Base-by-base conservation (phyloP, 2,329 filamentous ascomycete genomes). In the Trichoderma atrobrunneum region DNA sequence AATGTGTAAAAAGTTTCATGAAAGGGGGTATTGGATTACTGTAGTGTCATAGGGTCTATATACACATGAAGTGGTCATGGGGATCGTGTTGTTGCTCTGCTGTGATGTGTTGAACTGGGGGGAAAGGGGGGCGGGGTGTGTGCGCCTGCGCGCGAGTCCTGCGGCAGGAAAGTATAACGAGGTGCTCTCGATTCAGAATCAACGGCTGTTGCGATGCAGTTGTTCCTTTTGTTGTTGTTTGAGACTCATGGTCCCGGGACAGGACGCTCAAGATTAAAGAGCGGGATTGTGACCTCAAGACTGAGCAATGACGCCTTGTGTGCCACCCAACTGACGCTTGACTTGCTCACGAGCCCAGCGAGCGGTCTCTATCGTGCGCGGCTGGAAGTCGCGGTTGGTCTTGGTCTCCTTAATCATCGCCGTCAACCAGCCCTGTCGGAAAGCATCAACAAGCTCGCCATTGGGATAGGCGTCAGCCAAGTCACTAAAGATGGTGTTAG, bases 341-440 rank as follows among this genome's bases (percentile, higher is more conserved):
- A 98, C 95, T 82, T 98, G 94, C 84, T 98, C 96, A 73, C 95
- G 92, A 74, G 96, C 95, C 96, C 96, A 99, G 78, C 95, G 92
- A 80, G 96, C 96, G 61, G 96, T 98, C 76, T 98, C 94, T 76
- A 96, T 91, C 4, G 96, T 99, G 74, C 95, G 92, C 32, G 88
- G 79, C 77, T 91, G 88, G 85, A 93, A 98, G 61, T 98, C 95
- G 77, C 93, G 91, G 86, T 96, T 98, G 72, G 90, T 88, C 78
- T 95, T 93, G 61, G 94, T 95, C 82, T 98, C 95, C 84, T 95
- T 95, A 79, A 98, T 95, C 86, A 99, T 92, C 32, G 87, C 84
- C 30, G 91, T 95, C 72, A 99, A 85, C 94, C 95, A 98, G 24
- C 98, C 94, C 78, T 93, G 89, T 76, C 94, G 93, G 90, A 97